Base-by-base conservation (phyloP, 129 eudicot species). In the Helianthus tuberosus region DNA sequence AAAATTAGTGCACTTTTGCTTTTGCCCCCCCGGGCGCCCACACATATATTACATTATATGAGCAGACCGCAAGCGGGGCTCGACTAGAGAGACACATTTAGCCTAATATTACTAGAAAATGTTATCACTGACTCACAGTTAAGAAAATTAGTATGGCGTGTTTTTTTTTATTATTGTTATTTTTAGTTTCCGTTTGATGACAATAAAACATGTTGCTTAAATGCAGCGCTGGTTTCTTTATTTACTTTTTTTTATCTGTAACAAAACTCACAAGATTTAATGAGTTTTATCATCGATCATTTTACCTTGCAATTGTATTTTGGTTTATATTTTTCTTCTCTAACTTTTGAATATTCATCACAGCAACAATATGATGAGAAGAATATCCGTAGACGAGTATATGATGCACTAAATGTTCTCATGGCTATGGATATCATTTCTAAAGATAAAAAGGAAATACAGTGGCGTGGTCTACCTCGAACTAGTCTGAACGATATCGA, bases 361-460 rank as follows among this genome's bases (percentile, higher is more conserved):
- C 86, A 82, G 84, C 84, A 77, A 74, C 88, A 86, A 72, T 83
- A 77, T 47, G 96, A 90, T 48, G 96, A 85, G 81, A 90, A 90
- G 80, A 90, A 90, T 80, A 90, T 90, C 23, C 90, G 96, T 17
- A 83, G 96, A 72, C 82, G 96, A 58, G 96, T 90, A 25, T 90
- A 90, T 54, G 96, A 90, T 52, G 90, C 96, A 2, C 68, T 90
- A 32, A 90, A 90, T 29, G 96, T 90, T 77, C 87, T 90, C 49
- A 87, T 90, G 96, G 96, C 96, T n/a, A 86, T 90, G 90, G 94
- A 90, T 83, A 87, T 90, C 27, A 90, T 87, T 13, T 85, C 89
- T 38, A 90, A 88, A 75, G 96, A 87, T 69, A 90, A 84, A 73
- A 90, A 90, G 55, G 94, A 90, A 73, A 87, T 90, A 77, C 94